Conservation (phyloP, 176 grass and related monocot species). For the Triticum urartu region DNA sequence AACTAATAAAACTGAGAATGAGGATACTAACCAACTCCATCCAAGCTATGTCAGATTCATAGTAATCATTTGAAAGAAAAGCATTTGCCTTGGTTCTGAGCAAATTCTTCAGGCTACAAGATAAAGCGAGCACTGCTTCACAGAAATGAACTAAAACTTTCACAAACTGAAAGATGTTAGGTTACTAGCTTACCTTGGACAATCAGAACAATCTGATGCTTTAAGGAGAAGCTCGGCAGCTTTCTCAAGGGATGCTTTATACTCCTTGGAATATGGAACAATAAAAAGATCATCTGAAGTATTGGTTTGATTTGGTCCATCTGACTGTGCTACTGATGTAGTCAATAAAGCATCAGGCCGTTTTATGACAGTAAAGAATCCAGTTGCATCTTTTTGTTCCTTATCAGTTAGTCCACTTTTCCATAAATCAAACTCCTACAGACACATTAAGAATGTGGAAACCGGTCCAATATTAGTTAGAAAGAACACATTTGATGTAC, state of each 20-base stretch:
- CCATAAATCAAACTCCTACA: constrained; percentile 93
- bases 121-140: constrained; percentile 9
- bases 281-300: constrained; percentile 75
- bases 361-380: constrained; percentile 84
- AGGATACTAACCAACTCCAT: constrained; percentile 83
- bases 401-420: constrained; percentile 48
- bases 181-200: constrained; percentile 58
- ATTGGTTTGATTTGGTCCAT: constrained; percentile 27
- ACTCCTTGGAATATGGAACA: constrained; percentile 85
- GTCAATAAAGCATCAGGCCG: constrained; percentile 43
- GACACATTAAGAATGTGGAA: constrained; percentile 13
- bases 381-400: constrained; percentile 75
- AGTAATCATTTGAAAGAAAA: constrained; percentile 93
- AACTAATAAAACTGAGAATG: constrained; percentile 23
- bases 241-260: constrained; percentile 66
- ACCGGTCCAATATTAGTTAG: neutral
- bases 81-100: constrained; percentile 86
- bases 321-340: neutral
- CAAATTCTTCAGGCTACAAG: constrained; percentile 77
- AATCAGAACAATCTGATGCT: constrained; percentile 78
- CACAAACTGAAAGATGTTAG: neutral
- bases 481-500: neutral
- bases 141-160: constrained; percentile 9
- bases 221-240: constrained; percentile 61
- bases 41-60: constrained; percentile 98